Conservation (phyloP, 768 basidiomycete species). For the Arthromyces matolae region DNA sequence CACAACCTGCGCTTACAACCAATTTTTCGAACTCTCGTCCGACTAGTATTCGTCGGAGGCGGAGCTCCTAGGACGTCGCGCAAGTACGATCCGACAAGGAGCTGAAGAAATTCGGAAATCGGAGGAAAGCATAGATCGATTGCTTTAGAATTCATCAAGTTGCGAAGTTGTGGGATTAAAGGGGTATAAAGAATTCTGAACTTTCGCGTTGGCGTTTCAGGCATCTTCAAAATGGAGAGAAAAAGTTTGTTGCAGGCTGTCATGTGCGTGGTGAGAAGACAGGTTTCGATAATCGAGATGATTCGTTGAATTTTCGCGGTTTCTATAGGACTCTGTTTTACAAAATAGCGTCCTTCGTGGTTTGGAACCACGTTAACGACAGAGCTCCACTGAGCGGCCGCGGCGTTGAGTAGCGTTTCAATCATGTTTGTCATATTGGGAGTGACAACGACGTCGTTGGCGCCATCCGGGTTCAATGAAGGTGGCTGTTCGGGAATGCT, state of each 20-base stretch:
- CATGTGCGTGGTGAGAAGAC: conserved; percentile 18
- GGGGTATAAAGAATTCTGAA: conserved; percentile 26
- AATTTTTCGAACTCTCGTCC: conserved; percentile 29
- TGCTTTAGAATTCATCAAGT: conserved; percentile 14
- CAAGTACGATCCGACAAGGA: conserved; percentile 27
- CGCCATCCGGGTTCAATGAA: not conserved
- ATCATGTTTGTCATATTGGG: conserved; percentile 14
- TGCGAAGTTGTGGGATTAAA: conserved; percentile 22
- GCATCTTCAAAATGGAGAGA: conserved; percentile 16
- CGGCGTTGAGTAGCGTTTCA: conserved; percentile 14
- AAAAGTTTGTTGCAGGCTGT: conserved; percentile 22
- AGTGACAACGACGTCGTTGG: not conserved
- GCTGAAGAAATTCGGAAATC: conserved; percentile 27
- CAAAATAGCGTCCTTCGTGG: not conserved
- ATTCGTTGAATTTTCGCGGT: conserved; percentile 22
- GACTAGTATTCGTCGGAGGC: conserved; percentile 2
- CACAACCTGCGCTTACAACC: conserved; percentile 33
- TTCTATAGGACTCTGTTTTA: not conserved
- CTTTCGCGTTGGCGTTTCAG: conserved; percentile 11
- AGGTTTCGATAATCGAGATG: conserved; percentile 23
- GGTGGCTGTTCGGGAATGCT: conserved; percentile 7
- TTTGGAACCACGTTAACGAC: not conserved
- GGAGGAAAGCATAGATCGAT: conserved; percentile 21
- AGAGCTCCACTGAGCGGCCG: conserved; percentile 19
- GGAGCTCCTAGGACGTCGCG: conserved; percentile 24